Percentiles rank a stretch among this genome's conserved stretches.
Conservation (phyloP, 2,329 filamentous ascomycete genomes). For the Podosphaera xanthii region DNA sequence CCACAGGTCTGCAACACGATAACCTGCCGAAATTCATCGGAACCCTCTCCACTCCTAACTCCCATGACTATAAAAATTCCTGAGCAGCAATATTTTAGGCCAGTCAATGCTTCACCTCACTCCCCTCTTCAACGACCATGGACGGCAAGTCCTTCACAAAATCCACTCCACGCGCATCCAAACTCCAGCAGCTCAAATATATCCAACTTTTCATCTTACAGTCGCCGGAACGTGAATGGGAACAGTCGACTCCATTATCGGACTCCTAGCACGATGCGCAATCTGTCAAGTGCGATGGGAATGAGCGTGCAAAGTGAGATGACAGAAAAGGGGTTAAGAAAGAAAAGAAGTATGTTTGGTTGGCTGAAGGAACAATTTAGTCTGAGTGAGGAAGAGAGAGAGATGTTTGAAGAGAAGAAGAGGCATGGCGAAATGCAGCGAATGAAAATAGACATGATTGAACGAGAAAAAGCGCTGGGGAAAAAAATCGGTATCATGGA, state of each 20-base stretch:
- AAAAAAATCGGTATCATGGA: no score
- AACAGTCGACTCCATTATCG: slow-evolving; percentile 3
- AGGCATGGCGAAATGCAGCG: slow-evolving; percentile 4
- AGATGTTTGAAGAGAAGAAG: slow-evolving; percentile 33
- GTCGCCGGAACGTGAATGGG: neutral
- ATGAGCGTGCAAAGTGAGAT: slow-evolving; percentile 32
- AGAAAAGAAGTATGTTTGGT: slow-evolving; percentile 43
- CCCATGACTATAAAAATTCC: slow-evolving; percentile 16
- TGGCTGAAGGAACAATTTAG: slow-evolving; percentile 48
- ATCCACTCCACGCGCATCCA: slow-evolving; percentile 9
- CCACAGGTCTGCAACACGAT: neutral
- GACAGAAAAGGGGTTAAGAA: slow-evolving; percentile 27
- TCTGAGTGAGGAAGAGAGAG: slow-evolving; percentile 38
- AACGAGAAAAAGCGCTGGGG: no score
- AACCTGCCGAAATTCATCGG: slow-evolving; percentile 1
- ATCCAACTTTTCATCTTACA: slow-evolving; percentile 2
- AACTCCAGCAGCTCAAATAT: slow-evolving; percentile 28
- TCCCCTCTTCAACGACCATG: slow-evolving; percentile 30
- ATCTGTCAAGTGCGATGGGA: slow-evolving; percentile 15
- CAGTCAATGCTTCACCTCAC: slow-evolving; percentile 38
- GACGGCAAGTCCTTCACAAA: slow-evolving; percentile 12
- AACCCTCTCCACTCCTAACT: slow-evolving; percentile 16
- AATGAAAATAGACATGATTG: no score
- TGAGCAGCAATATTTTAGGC: slow-evolving; percentile 34
- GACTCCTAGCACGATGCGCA: slow-evolving; percentile 6